Evolutionary conservation across 1,139 yeast species (phyloP).

Genomic region (Magnusiomyces tetraspermus): DNA sequence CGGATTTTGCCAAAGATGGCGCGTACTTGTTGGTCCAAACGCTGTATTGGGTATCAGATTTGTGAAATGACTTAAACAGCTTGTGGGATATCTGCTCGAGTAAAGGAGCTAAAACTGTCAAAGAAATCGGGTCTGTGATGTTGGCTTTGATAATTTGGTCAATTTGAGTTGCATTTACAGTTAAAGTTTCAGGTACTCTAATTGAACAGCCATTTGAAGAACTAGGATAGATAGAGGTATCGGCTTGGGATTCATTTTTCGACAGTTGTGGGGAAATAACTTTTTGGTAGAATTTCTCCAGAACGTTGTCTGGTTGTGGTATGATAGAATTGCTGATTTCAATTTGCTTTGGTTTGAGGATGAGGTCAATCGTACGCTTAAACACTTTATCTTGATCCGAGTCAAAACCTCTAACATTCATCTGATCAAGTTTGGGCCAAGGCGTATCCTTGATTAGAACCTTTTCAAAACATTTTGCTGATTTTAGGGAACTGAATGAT

Average conservation of each 20-base stretch:
- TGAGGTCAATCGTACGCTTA: not conserved
- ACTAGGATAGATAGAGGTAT: not conserved
- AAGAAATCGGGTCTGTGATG: not conserved
- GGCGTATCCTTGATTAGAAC: conserved; percentile 2
- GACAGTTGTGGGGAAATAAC: not conserved
- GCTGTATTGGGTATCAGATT: conserved; percentile 1
- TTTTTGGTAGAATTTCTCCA: not conserved
- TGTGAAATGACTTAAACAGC: conserved; percentile 4
- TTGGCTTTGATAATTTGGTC: not conserved
- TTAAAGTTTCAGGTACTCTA: not conserved
- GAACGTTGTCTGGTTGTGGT: not conserved
- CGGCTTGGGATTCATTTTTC: not conserved
- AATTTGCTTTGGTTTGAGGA: not conserved
- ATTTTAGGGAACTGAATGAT: not conserved
- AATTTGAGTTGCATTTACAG: not conserved
- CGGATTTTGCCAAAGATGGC: conserved; percentile 5
- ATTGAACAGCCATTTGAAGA: conserved; percentile 1
- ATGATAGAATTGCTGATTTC: not conserved
- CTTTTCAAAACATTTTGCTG: not conserved
- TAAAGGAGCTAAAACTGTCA: conserved; percentile 1
- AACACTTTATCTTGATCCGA: not conserved
- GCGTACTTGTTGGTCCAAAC: conserved; percentile 12
- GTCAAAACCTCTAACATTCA: conserved; percentile 8
- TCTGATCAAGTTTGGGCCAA: conserved; percentile 10
- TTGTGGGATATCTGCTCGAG: conserved; percentile 4